Conservation (phyloP, 1,284 basidiomycete species). For the Peniophora sp. region DNA sequence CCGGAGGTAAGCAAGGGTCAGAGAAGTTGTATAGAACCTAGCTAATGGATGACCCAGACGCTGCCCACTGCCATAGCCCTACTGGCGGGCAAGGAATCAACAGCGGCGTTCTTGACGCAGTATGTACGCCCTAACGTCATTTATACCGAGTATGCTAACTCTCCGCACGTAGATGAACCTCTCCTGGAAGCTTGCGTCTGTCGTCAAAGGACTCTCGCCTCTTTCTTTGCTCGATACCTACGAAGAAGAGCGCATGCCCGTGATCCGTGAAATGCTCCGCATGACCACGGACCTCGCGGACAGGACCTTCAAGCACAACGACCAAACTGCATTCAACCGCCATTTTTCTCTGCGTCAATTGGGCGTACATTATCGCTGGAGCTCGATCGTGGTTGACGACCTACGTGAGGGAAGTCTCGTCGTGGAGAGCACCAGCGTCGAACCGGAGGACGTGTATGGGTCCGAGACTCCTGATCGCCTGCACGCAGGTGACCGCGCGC, state of each 20-base stretch:
- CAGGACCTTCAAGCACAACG: conserved; percentile 12
- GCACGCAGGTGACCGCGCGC: neutral
- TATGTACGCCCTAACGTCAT: conserved; percentile 1
- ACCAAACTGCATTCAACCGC: conserved; percentile 5
- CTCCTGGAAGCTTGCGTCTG: conserved; percentile 18
- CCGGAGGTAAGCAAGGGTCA: neutral
- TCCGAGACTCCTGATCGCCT: conserved; percentile 11
- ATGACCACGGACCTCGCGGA: conserved; percentile 5
- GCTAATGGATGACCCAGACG: conserved; percentile 4
- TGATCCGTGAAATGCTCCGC: conserved; percentile 17
- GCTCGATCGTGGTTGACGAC: conserved; percentile 35
- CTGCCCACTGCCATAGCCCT: conserved; percentile 11
- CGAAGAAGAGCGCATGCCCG: conserved; percentile 16
- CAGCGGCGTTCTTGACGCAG: conserved; percentile 10
- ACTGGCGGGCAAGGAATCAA: conserved; percentile 13
- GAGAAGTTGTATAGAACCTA: neutral
- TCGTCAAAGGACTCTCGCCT: conserved; percentile 11
- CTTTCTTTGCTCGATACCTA: conserved; percentile 14
- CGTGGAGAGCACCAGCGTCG: conserved; percentile 3
- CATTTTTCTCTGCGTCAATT: conserved; percentile 25
- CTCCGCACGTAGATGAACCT: conserved; percentile 15
- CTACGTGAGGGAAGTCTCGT: conserved; percentile 12
- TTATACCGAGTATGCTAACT: neutral
- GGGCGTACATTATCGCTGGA: conserved; percentile 41
- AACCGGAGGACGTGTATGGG: conserved; percentile 14